Evolutionary conservation across 73 alveolate genomes (phyloP).

Genomic region (Uronychia setigera): DNA sequence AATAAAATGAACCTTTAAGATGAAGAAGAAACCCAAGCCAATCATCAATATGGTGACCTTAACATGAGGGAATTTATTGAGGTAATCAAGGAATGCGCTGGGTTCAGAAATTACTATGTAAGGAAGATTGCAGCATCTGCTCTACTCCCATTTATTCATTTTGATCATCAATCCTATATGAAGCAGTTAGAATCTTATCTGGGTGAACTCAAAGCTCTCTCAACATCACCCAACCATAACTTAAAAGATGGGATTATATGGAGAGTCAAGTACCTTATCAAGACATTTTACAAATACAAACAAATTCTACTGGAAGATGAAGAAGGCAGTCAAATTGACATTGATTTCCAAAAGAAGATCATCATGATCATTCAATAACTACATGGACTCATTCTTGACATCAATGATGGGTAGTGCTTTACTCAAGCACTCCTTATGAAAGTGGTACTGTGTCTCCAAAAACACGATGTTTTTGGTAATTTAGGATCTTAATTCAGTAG

Average conservation of each 20-base stretch:
- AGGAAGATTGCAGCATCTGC: constrained; percentile 50
- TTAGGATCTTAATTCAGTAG: neutral
- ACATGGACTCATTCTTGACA: neutral
- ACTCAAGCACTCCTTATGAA: neutral
- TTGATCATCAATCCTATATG: constrained; percentile 19
- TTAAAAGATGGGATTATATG: neutral
- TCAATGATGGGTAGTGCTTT: neutral
- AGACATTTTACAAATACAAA: neutral
- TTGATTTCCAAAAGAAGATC: neutral
- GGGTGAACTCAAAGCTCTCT: neutral
- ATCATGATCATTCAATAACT: neutral
- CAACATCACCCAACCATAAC: neutral
- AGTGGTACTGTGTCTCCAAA: neutral
- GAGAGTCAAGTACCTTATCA: neutral
- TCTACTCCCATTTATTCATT: constrained; percentile 31
- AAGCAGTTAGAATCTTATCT: neutral
- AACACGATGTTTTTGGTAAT: neutral
- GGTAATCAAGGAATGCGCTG: constrained; percentile 27
- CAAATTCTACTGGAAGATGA: neutral
- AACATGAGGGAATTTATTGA: constrained; percentile 5
- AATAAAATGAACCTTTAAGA: constrained; percentile 8
- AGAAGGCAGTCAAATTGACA: neutral
- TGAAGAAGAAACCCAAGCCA: constrained; percentile 1
- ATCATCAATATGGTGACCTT: neutral
- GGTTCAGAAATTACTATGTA: constrained; percentile 31